A percentile compares a stretch with the other conserved stretches of the same genome.
phyloP scores from a whole-genome alignment of 345 rosid species.

The Boechera retrofracta region DNA sequence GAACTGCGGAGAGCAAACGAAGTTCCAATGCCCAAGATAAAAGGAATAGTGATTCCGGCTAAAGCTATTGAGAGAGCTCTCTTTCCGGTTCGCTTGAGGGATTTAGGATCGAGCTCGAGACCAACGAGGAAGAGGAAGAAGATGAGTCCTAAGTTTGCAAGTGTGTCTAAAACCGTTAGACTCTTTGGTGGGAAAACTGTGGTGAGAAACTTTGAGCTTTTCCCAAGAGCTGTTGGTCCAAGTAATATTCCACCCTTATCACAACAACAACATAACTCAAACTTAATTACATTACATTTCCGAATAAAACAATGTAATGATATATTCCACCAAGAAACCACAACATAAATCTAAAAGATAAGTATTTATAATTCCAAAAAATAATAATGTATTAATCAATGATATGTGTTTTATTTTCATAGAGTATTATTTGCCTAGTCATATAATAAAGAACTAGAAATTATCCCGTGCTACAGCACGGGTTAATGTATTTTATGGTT shows the following conservation, averaged over 20 bases:
- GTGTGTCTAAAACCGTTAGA: constrained; percentile 76
- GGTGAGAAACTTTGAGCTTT: constrained; percentile 55
- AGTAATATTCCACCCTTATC: constrained; percentile 79
- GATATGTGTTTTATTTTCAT: not conserved
- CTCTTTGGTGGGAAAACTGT: constrained; percentile 59
- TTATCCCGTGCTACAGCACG: too few relatives aligned
- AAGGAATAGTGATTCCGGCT: constrained; percentile 74
- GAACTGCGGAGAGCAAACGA: constrained; percentile 63
- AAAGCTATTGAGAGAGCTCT: constrained; percentile 62
- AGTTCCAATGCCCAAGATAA: constrained; percentile 67
- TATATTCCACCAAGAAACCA: too few relatives aligned
- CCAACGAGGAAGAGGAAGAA: constrained; percentile 85
- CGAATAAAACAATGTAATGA: too few relatives aligned
- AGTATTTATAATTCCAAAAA: not conserved
- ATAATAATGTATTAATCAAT: not conserved
- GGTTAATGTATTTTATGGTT: too few relatives aligned
- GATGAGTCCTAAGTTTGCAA: constrained; percentile 77
- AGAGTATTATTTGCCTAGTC: too few relatives aligned
- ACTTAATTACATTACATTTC: not conserved
- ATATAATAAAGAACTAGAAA: too few relatives aligned
- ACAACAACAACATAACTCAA: constrained; percentile 9
- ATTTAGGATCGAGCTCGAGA: constrained; percentile 68
- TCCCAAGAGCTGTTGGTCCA: constrained; percentile 86
- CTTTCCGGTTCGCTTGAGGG: constrained; percentile 69
- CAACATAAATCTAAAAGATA: not conserved